Conservation (phyloP, 2,329 filamentous ascomycete species). For the Colletotrichum sublineola region DNA sequence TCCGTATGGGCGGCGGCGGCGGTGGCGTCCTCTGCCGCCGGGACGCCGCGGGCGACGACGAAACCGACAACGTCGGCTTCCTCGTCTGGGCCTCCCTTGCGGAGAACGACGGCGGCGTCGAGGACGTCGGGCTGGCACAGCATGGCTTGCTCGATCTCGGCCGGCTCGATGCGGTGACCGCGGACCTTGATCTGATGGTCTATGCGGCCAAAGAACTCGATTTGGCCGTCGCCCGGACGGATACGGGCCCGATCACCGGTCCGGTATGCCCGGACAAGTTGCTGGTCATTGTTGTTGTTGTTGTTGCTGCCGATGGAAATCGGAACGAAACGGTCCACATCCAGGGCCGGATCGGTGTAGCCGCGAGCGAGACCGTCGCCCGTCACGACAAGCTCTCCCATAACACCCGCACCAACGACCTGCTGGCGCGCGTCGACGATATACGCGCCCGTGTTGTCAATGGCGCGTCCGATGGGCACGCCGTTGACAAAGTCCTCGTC, state of each 20-base stretch:
- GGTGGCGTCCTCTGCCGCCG: not conserved
- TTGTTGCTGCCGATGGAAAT: conserved; percentile 22
- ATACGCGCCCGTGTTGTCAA: conserved; percentile 44
- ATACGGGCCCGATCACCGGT: conserved; percentile 44
- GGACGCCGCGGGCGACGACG: not conserved
- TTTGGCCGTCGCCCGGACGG: conserved; percentile 45
- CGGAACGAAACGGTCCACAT: conserved; percentile 42
- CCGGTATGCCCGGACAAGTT: conserved; percentile 43
- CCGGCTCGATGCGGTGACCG: conserved; percentile 15
- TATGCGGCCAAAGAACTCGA: conserved; percentile 18
- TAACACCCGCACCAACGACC: conserved; percentile 45
- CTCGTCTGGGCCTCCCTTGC: not conserved
- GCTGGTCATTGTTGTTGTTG: not conserved
- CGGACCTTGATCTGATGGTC: conserved; percentile 20
- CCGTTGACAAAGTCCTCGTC: conserved; percentile 32
- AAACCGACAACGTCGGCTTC: conserved; percentile 1
- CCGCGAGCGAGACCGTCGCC: conserved; percentile 47
- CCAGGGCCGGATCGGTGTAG: conserved; percentile 41
- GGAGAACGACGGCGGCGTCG: conserved; percentile 7
- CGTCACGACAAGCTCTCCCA: conserved; percentile 49
- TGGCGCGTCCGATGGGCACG: conserved; percentile 43
- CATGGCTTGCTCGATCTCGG: conserved; percentile 13
- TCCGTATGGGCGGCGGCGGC: not conserved
- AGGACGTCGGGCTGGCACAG: not conserved
- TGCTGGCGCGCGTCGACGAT: conserved; percentile 46